Percentiles rank a stretch among this genome's conserved stretches.
These are phyloP conservation scores for Thraustotheca clavata DNA, from an alignment of 352 stramenopile genomes.

Conservation along the genomic window DNA sequence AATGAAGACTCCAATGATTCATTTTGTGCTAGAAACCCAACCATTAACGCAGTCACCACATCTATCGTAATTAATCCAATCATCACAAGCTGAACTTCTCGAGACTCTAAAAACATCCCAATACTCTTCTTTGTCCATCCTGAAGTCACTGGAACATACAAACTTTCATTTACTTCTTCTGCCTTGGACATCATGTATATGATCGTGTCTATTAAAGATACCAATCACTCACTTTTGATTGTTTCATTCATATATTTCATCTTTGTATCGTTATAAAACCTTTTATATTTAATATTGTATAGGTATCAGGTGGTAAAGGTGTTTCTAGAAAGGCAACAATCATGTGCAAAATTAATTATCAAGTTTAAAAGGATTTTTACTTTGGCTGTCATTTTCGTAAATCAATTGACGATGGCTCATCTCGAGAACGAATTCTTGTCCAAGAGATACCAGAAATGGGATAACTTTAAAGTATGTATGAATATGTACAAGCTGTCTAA, in stretches of 20 bases:
- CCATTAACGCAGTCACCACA: slow-evolving; percentile 28
- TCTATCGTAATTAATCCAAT: slow-evolving; percentile 46
- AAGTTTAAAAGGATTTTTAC: no score
- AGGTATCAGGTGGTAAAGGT: no score
- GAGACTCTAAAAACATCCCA: slow-evolving; percentile 40
- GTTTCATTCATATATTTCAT: no score
- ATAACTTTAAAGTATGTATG: slow-evolving; percentile 59
- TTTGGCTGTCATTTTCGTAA: no score
- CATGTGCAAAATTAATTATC: no score
- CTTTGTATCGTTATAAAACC: no score
- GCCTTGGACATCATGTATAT: not conserved
- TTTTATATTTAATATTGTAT: no score
- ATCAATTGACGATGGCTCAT: slow-evolving; percentile 16
- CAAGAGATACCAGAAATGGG: slow-evolving; percentile 87
- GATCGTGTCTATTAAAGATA: no score
- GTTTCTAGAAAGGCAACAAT: no score
- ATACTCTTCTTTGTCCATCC: slow-evolving; percentile 5
- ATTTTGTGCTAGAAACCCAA: not conserved
- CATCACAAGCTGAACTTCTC: slow-evolving; percentile 40
- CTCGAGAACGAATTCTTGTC: slow-evolving; percentile 59
- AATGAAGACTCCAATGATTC: not conserved
- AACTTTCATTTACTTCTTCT: not conserved
- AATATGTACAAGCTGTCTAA: not conserved
- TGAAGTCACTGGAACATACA: not conserved
- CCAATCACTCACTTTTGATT: no score